Base-by-base conservation (phyloP, 495 filamentous ascomycete genomes). In the Margaritispora aquatica region DNA sequence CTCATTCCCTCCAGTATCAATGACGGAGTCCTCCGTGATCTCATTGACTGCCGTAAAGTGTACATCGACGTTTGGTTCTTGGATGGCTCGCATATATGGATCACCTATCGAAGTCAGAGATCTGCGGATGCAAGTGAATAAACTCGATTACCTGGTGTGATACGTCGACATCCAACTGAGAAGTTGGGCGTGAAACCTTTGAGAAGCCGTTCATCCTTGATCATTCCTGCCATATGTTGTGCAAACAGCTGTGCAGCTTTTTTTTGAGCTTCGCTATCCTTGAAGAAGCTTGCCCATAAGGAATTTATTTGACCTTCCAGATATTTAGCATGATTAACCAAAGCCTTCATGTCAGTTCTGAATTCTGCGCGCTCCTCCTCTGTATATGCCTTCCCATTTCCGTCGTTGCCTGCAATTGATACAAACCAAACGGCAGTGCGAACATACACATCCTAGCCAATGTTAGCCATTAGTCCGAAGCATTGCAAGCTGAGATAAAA, bases 361-460 rank as follows among this genome's bases (percentile, higher is more conserved):
- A 74, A 75, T 1, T 58, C 52, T 10, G 69, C 59, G 9, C 62
- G 61, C 49, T 74, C 57, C 47, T 75, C 64, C 22, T 69, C 59
- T 11, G 63, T 63, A 59, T 73, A 72, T 23, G 62, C 57, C n/a
- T 71, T 56, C 58, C 69, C 69, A 20, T 23, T 17, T 53, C 60
- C 60, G 21, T 58, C 26, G 22, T 57, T 57, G 1, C 54, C 60
- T 2, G 60, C 60, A 49, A 60, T 73, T 22, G 81, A 76, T 1
- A 83, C 79, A 22, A 90, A 81, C 87, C 86, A 90, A 1, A 84
- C 84, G 22, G 74, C 76, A 56, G 81, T 84, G 15, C 87, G 78
- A 9, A 80, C 82, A 54, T 86, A 89, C 68, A 85, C 79, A 61
- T 86, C 82, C 27, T n/a, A n/a, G n/a, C n/a, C n/a, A n/a, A n/a